Evolutionary conservation across 1,139 yeast species (phyloP), one percentile per base, ranked within the genome.

Genomic region (Nakaseomyces kungkrabaensis): DNA sequence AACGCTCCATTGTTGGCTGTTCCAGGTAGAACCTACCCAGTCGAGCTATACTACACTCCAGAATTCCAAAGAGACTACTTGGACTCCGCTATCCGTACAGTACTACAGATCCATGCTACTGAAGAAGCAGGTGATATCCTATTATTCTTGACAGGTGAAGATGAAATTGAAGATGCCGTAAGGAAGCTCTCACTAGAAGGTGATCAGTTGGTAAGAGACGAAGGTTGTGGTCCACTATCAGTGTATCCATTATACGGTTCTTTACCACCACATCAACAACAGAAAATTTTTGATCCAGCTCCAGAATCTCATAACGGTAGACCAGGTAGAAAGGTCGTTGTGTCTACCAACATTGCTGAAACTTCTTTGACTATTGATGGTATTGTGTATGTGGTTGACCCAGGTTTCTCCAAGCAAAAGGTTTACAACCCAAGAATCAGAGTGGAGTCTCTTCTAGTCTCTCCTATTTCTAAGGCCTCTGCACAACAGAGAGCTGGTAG

Each of bases 401-500:
- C 98, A 0, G 98, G 98, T 1, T 92, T 92, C 65, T 84, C 95
- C 33, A 92, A 92, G 67, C 97, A 92, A 69, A 92, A 92, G 63
- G 97, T 90, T 50, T 92, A 90, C 72, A 92, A 92, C 67, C 98
- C 98, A 46, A 79, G 97, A 68, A 87, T 90, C 56, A 78, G 98
- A 68, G 97, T 92, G 26, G 97, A 92, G 68, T 89, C 97, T 0
- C 74, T 92, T 59, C 75, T 92, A 50, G 97, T 92, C 5, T 87
- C 96, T 7, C 98, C 98, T 45, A 90, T 92, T 56, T 90, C 97
- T 13, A 92, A 89, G 69, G 98, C 98, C 0, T 82, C 95, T 49
- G 96, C 98, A 1, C 97, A 90, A 69, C 98, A 92, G 70, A 80
- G 98, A 71, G 97, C 98, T 33, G 98, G 98, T 78, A 89, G 98